Evolutionary conservation across 495 filamentous ascomycete species (phyloP).

Genomic region (Aspergillus saccharolyticus): DNA sequence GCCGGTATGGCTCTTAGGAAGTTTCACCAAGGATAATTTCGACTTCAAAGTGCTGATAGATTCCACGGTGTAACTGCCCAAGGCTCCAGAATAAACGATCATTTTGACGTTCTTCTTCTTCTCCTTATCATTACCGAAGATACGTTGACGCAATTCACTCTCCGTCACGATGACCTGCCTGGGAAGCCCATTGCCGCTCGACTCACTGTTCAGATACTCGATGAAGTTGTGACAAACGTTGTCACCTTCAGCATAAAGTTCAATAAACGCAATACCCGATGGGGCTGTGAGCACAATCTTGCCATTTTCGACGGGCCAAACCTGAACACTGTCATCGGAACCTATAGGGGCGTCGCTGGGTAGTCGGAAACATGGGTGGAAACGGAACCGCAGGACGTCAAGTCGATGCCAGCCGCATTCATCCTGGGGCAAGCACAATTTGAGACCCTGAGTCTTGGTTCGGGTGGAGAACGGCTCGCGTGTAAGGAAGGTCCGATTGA

Average conservation of each 20-base stretch:
- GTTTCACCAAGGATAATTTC: conserved; percentile 65
- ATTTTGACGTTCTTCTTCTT: conserved; percentile 66
- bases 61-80: conserved; percentile 66
- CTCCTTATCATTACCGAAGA: conserved; percentile 60
- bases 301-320: conserved; percentile 81
- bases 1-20: conserved; percentile 67
- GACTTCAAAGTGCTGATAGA: conserved; percentile 65
- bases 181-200: conserved; percentile 53
- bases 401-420: conserved; percentile 88
- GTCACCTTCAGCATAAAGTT: conserved; percentile 73
- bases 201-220: conserved; percentile 66
- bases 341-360: conserved; percentile 65
- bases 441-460: conserved; percentile 71
- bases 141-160: conserved; percentile 60
- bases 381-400: conserved; percentile 80
- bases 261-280: conserved; percentile 75
- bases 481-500: conserved; percentile 77
- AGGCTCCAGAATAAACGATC: conserved; percentile 65
- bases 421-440: conserved; percentile 64
- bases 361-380: conserved; percentile 84
- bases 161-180: conserved; percentile 71
- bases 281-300: conserved; percentile 74
- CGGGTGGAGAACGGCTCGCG: conserved; percentile 78
- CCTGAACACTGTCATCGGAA: conserved; percentile 74
- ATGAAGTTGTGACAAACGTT: conserved; percentile 69